Percentiles rank a stretch among this genome's conserved stretches.
Conservation (phyloP, 2,329 filamentous ascomycete genomes). For the Arthroderma sp. region DNA sequence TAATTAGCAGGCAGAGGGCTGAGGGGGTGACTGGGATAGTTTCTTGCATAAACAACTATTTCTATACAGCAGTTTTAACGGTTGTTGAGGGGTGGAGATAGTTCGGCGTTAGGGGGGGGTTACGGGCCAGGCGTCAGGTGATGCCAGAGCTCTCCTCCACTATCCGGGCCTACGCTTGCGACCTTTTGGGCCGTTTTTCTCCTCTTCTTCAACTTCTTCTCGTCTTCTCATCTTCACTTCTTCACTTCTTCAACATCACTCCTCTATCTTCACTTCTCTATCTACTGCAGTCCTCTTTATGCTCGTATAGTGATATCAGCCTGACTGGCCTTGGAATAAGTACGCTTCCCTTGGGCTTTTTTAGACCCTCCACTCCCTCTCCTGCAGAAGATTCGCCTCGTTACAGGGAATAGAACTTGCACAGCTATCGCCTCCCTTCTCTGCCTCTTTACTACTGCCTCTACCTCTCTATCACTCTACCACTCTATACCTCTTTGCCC, state of each 20-base stretch:
- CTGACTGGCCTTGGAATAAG: no score
- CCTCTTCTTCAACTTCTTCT: background rate
- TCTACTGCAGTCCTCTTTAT: no score
- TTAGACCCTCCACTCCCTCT: no score
- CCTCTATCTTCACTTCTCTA: background rate
- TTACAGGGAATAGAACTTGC: no score
- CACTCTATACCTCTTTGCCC: background rate
- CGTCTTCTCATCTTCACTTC: background rate
- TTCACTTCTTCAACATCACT: background rate
- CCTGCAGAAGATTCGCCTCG: no score
- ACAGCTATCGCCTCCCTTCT: background rate
- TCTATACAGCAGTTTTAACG: no score
- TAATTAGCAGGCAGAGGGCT: no score
- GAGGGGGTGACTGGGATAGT: background rate
- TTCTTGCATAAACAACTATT: no score
- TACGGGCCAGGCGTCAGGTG: background rate
- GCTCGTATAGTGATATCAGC: no score
- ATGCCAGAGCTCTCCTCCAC: background rate
- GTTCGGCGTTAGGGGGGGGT: slow-evolving; percentile 3
- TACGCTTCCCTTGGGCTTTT: background rate
- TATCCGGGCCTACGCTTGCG: background rate
- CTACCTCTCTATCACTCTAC: background rate
- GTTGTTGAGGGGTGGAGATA: background rate
- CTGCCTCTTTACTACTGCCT: background rate
- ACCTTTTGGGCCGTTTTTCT: background rate